Conservation (phyloP, 331 rosid species). For the Prunus yedoensis region DNA sequence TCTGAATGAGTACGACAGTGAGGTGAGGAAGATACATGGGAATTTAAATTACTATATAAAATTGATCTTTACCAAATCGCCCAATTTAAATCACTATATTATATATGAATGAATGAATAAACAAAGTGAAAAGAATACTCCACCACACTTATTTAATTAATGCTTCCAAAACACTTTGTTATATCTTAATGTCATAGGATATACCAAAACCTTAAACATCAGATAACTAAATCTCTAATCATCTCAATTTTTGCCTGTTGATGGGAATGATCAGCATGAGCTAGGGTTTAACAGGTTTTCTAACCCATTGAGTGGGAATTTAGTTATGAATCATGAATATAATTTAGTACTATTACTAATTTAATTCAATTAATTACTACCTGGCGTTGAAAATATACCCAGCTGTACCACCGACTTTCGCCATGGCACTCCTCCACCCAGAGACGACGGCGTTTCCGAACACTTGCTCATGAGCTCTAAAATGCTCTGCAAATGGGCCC, state of each 20-base stretch:
- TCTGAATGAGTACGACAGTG: no score
- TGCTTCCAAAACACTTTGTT: neutral
- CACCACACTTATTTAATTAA: neutral
- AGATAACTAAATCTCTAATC: neutral
- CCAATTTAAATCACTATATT: no score
- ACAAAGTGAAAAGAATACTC: neutral
- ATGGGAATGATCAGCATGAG: neutral
- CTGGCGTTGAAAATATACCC: conserved; percentile 34
- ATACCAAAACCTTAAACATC: neutral
- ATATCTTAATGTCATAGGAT: neutral
- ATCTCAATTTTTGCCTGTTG: neutral
- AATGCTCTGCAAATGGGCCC: conserved; percentile 41
- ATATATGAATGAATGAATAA: neutral
- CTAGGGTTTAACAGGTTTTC: neutral
- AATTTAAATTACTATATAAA: no score
- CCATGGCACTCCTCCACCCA: conserved; percentile 59
- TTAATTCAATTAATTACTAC: conserved; percentile 1
- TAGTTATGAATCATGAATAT: neutral
- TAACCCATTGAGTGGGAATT: neutral
- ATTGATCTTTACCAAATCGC: no score
- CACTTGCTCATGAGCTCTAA: conserved; percentile 11
- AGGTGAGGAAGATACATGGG: no score
- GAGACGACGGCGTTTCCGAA: conserved; percentile 10
- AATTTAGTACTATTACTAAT: neutral
- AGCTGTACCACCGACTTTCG: conserved; percentile 38